phyloP scores from a whole-genome alignment of 768 basidiomycete genomes.

The Pleurotus pulmonarius region DNA sequence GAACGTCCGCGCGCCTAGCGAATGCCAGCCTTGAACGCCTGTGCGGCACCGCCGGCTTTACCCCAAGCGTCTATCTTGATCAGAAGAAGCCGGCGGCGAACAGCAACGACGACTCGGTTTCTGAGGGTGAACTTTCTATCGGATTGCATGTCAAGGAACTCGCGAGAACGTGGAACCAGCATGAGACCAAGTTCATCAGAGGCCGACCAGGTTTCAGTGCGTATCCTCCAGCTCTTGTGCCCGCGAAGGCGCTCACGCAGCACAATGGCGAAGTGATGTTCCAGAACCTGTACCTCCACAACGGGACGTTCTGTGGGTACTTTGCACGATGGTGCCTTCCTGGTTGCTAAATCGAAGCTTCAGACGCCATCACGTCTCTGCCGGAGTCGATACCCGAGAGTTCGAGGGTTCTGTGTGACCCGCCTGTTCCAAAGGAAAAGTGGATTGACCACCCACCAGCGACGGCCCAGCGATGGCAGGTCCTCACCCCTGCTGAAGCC shows the following conservation, averaged over 20 bases:
- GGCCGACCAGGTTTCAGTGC: constrained; percentile 5
- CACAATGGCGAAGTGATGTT: constrained; percentile 2
- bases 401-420: background rate
- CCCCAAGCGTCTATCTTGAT: background rate
- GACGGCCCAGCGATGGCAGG: constrained; percentile 1
- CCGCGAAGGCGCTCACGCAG: background rate
- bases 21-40: background rate
- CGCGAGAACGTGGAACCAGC: background rate
- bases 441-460: background rate
- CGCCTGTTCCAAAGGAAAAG: background rate
- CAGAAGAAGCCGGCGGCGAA: background rate
- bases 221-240: background rate
- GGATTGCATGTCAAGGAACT: background rate
- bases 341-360: background rate
- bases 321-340: background rate
- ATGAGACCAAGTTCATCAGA: constrained; percentile 2
- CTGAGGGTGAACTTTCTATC: too few relatives aligned
- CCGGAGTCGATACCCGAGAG: background rate
- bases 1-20: background rate
- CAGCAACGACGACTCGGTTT: too few relatives aligned
- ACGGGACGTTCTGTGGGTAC: constrained; percentile 3
- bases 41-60: background rate
- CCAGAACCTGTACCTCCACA: constrained; percentile 4
- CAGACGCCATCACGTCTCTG: constrained; percentile 2
- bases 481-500: constrained; percentile 1